Percentiles rank a stretch among this genome's conserved stretches.
Evolutionary conservation across 441 rosid species (phyloP).

Genomic region (Cnidoscolus chayamansa): DNA sequence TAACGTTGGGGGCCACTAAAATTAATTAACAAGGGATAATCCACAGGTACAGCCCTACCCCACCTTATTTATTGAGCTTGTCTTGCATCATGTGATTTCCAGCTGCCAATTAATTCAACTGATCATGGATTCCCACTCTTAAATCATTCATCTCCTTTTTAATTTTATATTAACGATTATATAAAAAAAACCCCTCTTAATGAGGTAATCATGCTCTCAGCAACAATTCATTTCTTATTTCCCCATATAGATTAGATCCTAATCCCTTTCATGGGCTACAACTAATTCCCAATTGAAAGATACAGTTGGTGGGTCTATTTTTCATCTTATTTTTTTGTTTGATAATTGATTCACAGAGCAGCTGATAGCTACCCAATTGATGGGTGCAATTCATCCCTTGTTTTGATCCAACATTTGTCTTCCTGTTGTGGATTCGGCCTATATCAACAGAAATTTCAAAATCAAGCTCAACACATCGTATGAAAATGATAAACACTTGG

Average conservation of each 20-base stretch:
- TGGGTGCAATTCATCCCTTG: not conserved
- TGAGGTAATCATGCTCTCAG: conserved; percentile 31
- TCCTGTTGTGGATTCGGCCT: not conserved
- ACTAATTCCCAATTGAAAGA: not conserved
- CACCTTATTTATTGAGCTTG: conserved; percentile 3
- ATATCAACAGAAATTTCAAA: not conserved
- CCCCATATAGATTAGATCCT: conserved; percentile 2
- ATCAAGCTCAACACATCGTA: not conserved
- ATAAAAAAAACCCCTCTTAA: not conserved
- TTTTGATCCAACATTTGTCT: not conserved
- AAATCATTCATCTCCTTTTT: not conserved
- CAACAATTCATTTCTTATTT: conserved; percentile 17
- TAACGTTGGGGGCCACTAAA: not conserved
- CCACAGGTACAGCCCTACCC: not conserved
- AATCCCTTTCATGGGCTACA: conserved; percentile 2
- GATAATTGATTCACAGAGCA: not conserved
- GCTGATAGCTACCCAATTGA: not conserved
- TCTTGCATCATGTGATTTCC: conserved; percentile 6
- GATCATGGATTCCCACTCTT: conserved; percentile 8
- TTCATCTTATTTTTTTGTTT: not conserved
- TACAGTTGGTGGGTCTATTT: too few relatives aligned
- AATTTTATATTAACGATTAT: not conserved
- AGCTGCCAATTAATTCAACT: conserved; percentile 12
- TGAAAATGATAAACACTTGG: too few relatives aligned
- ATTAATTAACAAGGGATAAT: not conserved